Evolutionary conservation across 371 early-diverging fungal species (phyloP).

Genomic region (Rhizopus delemar): DNA sequence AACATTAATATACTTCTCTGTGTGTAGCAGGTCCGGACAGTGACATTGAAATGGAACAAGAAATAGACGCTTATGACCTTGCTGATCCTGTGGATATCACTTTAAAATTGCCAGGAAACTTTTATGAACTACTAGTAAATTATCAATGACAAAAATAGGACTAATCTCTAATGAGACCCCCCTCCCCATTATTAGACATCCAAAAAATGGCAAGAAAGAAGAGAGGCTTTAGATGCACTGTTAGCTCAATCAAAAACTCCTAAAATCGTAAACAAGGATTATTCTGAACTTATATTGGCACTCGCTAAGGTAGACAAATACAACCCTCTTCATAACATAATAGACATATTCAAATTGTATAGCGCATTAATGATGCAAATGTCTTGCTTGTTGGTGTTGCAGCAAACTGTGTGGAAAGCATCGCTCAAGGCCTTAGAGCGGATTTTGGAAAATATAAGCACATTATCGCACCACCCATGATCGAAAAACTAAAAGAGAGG

Average conservation of each 20-base stretch:
- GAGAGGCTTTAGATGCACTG: constrained; percentile 84
- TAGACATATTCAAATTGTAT: neutral
- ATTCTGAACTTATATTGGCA: constrained; percentile 75
- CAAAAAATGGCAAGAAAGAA: constrained; percentile 95
- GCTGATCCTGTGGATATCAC: constrained; percentile 90
- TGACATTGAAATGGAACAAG: constrained; percentile 45
- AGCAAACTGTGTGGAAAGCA: constrained; percentile 77
- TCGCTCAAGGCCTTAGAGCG: constrained; percentile 81
- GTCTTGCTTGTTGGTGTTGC: constrained; percentile 78
- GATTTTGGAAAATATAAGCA: constrained; percentile 79
- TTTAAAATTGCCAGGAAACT: constrained; percentile 78
- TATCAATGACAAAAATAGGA: neutral
- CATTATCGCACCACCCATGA: constrained; percentile 66
- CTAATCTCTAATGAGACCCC: neutral
- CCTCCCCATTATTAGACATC: constrained; percentile 52
- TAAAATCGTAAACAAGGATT: constrained; percentile 77
- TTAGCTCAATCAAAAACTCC: constrained; percentile 70
- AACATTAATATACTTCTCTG: neutral
- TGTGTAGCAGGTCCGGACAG: constrained; percentile 13
- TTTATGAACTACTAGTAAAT: constrained; percentile 59
- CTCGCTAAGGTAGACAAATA: constrained; percentile 70
- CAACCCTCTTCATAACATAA: neutral
- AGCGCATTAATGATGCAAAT: constrained; percentile 87
- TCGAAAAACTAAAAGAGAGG: constrained; percentile 94
- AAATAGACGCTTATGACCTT: constrained; percentile 63